Conservation (phyloP, 129 eudicot species). For the Pulicaria dysenterica region DNA sequence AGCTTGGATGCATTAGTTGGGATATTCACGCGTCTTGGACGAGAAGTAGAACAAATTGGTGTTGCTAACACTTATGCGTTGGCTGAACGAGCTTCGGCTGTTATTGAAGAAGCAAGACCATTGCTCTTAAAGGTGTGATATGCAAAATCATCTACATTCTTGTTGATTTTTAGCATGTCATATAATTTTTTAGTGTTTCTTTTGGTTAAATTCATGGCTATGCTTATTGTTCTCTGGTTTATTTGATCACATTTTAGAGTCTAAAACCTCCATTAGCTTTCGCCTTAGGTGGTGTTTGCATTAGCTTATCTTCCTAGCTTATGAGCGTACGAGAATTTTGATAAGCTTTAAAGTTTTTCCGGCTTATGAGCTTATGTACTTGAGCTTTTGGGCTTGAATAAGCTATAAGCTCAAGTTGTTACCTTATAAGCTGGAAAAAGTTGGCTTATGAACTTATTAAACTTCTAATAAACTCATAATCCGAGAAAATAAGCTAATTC, state of each 20-base stretch:
- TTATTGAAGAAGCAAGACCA: constrained; percentile 83
- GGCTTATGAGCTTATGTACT: too few species aligned
- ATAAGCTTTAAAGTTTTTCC: too few species aligned
- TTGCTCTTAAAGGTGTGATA: constrained; percentile 74
- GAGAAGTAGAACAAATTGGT: constrained; percentile 84
- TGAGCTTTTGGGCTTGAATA: too few species aligned
- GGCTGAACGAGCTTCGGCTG: constrained; percentile 69
- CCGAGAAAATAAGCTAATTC: too few species aligned
- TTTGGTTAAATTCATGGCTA: neutral
- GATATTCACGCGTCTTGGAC: constrained; percentile 82
- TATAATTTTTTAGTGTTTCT: too few species aligned
- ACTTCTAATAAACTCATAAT: too few species aligned
- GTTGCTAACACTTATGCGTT: constrained; percentile 73
- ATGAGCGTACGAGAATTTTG: too few species aligned
- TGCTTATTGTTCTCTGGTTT: neutral
- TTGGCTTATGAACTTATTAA: too few species aligned
- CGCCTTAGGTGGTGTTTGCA: neutral
- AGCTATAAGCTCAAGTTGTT: too few species aligned
- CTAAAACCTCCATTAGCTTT: constrained; percentile 8
- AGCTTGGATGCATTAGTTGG: constrained; percentile 94
- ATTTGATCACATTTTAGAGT: constrained; percentile 6
- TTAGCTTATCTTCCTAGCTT: too few species aligned
- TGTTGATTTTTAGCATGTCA: neutral
- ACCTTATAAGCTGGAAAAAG: too few species aligned
- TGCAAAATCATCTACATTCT: constrained; percentile 9